Conservation (phyloP, 208 protist species). For the Leishmania gerbilli region DNA sequence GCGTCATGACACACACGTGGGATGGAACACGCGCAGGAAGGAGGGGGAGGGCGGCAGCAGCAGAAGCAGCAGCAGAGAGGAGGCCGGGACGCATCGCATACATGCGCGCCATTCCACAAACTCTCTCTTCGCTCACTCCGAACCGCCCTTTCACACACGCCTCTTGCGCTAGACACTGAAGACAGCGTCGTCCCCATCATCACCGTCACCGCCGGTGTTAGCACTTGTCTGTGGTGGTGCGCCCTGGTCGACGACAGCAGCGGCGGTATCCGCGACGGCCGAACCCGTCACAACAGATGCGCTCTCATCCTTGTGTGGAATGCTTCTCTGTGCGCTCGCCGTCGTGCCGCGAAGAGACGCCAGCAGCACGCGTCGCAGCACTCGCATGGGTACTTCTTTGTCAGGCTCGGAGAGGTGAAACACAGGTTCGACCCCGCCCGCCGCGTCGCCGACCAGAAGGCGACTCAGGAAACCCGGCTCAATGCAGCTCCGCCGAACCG, state of each 20-base stretch:
- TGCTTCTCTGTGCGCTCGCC: not conserved
- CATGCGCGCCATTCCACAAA: not conserved
- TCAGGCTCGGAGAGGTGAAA: constrained; percentile 53
- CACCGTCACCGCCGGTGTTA: constrained; percentile 1
- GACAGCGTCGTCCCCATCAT: constrained; percentile 28
- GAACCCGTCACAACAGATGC: not conserved
- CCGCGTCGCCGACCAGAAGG: constrained; percentile 32
- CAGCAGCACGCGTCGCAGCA: constrained; percentile 50
- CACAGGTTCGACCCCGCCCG: constrained; percentile 16
- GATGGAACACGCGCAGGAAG: not conserved
- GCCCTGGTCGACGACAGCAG: not conserved
- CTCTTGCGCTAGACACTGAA: constrained; percentile 29
- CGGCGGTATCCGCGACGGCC: not conserved
- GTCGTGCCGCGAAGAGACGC: constrained; percentile 29
- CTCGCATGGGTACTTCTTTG: constrained; percentile 52
- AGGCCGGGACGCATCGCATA: no score
- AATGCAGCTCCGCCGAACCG: constrained; percentile 70
- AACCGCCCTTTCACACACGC: not conserved
- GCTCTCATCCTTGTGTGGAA: not conserved
- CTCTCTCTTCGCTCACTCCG: not conserved
- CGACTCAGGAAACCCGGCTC: constrained; percentile 46
- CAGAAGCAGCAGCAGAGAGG: not conserved
- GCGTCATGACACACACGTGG: not conserved
- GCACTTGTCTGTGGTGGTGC: not conserved
- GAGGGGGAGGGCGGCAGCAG: no score